These are phyloP conservation scores for Colletotrichum godetiae DNA, from an alignment of 2,329 filamentous ascomycete species.

Conservation along the genomic window DNA sequence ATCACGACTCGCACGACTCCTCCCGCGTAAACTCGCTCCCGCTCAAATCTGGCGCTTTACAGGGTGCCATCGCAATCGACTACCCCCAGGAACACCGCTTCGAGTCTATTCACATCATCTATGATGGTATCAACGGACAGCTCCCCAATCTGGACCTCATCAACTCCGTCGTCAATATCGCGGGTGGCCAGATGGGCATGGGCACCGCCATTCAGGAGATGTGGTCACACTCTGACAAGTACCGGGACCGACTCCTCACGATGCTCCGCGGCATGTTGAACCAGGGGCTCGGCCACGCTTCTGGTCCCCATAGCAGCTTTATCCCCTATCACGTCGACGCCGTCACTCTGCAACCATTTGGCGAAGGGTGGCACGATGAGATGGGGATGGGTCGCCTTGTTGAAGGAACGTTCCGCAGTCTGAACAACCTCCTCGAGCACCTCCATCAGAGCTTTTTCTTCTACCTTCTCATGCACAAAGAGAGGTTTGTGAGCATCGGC, in stretches of 20 bases:
- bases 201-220: slow-evolving; percentile 86
- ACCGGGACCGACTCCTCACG: slow-evolving; percentile 83
- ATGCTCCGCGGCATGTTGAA: slow-evolving; percentile 94
- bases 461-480: slow-evolving; percentile 90
- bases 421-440: slow-evolving; percentile 97
- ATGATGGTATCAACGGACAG: slow-evolving; percentile 96
- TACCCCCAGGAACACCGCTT: slow-evolving; percentile 89
- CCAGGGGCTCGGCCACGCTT: slow-evolving; percentile 88
- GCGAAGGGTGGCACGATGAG: slow-evolving; percentile 95
- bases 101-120: slow-evolving; percentile 88
- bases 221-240: slow-evolving; percentile 80
- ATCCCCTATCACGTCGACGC: slow-evolving; percentile 98
- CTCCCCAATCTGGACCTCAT: slow-evolving; percentile 95
- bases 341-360: slow-evolving; percentile 90
- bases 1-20: slow-evolving; percentile 88
- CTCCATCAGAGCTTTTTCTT: slow-evolving; percentile 99
- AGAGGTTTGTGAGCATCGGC: slow-evolving; percentile 96
- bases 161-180: slow-evolving; percentile 91
- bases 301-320: slow-evolving; percentile 93
- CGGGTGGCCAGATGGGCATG: slow-evolving; percentile 92
- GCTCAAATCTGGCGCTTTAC: slow-evolving; percentile 91
- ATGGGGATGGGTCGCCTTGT: slow-evolving; percentile 93
- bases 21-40: slow-evolving; percentile 79
- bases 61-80: slow-evolving; percentile 93
- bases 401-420: slow-evolving; percentile 89